Percentiles rank a stretch among this genome's conserved stretches.
Conservation (phyloP, 2,329 filamentous ascomycete genomes). For the Rhexocercosporidium sp. region DNA sequence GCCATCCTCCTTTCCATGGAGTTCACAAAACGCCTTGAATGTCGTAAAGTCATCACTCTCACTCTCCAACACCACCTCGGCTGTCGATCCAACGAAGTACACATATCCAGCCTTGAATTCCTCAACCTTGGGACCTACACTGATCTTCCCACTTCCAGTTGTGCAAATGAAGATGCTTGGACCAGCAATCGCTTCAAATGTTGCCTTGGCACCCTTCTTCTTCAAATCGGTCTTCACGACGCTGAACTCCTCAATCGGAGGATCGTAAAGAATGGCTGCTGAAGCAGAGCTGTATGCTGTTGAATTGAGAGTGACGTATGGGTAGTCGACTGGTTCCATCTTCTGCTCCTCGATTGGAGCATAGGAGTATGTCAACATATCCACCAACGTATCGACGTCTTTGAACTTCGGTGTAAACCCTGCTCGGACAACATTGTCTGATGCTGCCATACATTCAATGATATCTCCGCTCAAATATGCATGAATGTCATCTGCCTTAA, state of each 20-base stretch:
- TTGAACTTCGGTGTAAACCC: constrained; percentile 99
- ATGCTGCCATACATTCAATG: constrained; percentile 98
- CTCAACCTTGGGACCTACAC: constrained; percentile 81
- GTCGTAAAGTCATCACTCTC: constrained; percentile 77
- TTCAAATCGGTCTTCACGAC: constrained; percentile 83
- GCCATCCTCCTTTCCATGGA: constrained; percentile 54
- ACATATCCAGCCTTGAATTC: constrained; percentile 76
- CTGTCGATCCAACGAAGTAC: constrained; percentile 86
- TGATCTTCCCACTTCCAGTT: constrained; percentile 79
- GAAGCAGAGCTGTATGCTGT: constrained; percentile 80
- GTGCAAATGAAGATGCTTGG: constrained; percentile 96
- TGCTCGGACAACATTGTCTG: constrained; percentile 97
- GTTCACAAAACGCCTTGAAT: constrained; percentile 94
- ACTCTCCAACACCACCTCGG: constrained; percentile 80
- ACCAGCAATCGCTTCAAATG: constrained; percentile 84
- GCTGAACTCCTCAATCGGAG: constrained; percentile 94
- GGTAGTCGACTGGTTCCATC: constrained; percentile 84
- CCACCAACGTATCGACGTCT: constrained; percentile 85
- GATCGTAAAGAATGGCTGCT: constrained; percentile 80
- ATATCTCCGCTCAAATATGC: constrained; percentile 94
- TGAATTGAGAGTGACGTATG: constrained; percentile 83
- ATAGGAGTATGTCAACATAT: constrained; percentile 94
- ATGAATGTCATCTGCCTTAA: constrained; percentile 96
- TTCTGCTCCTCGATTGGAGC: constrained; percentile 95
- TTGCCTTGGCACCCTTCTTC: constrained; percentile 75